Evolutionary conservation across 176 grass and related monocot species (phyloP).

Genomic region (Triticum timopheevii): DNA sequence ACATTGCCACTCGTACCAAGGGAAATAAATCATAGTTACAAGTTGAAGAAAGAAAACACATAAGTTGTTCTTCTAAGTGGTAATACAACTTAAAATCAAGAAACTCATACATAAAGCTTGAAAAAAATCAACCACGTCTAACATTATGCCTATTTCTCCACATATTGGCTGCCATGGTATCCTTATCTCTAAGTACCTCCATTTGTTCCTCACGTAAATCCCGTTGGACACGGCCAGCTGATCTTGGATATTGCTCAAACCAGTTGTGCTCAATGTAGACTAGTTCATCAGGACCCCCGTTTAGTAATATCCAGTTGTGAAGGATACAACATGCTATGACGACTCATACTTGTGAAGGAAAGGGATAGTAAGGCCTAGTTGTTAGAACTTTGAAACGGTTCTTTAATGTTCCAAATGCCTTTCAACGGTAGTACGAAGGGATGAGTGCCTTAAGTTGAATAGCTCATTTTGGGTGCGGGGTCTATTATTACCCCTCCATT

Average conservation of each 20-base stretch:
- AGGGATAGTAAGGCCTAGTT: slow-evolving; percentile 6
- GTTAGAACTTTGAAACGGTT: neutral
- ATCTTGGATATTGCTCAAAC: neutral
- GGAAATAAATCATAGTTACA: neutral
- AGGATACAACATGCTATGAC: slow-evolving; percentile 20
- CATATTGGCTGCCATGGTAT: neutral
- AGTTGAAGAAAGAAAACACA: neutral
- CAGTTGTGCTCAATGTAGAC: neutral
- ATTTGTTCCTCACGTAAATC: neutral
- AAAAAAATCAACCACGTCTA: neutral
- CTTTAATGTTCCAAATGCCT: neutral
- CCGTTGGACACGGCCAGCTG: neutral
- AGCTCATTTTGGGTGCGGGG: neutral
- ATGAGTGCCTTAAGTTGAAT: slow-evolving; percentile 2
- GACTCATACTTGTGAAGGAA: neutral
- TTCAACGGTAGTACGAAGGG: neutral
- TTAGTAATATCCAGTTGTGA: slow-evolving; percentile 3
- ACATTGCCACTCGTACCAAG: neutral
- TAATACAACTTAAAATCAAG: neutral
- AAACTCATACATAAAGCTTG: neutral
- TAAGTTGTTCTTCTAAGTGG: neutral
- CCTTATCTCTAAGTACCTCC: neutral
- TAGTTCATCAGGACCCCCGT: neutral
- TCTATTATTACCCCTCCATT: neutral
- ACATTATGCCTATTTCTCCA: slow-evolving; percentile 1